Conservation (phyloP, 495 filamentous ascomycete species). For the Aspergillus asperescens region DNA sequence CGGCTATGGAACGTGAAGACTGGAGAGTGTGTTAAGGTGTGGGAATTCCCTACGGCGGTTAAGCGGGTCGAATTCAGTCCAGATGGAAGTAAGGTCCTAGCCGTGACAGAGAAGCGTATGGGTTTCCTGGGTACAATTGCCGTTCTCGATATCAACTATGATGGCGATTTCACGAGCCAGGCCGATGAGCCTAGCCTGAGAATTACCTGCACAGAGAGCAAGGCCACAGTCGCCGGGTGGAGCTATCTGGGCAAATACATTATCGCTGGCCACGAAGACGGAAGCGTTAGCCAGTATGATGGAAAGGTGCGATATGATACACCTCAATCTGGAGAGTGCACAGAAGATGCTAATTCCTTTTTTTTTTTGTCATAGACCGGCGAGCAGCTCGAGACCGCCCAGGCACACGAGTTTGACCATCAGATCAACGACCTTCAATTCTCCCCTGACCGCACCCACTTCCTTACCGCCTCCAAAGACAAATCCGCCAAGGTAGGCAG, state of each 20-base stretch:
- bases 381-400: constrained; percentile 70
- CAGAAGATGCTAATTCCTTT: constrained; percentile 7
- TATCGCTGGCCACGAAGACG: constrained; percentile 96
- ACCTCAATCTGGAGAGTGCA: not conserved
- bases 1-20: constrained; percentile 94
- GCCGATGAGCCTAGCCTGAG: constrained; percentile 70
- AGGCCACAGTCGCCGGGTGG: constrained; percentile 95
- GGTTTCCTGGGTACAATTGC: constrained; percentile 89
- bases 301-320: constrained; percentile 58
- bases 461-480: constrained; percentile 96
- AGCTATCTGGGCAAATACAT: constrained; percentile 89
- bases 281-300: constrained; percentile 89
- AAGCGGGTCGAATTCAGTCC: constrained; percentile 95
- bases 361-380: constrained; percentile 52
- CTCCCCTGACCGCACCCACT: constrained; percentile 88
- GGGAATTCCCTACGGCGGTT: constrained; percentile 93
- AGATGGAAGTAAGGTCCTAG: constrained; percentile 81
- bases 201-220: constrained; percentile 89
- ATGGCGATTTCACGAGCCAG: constrained; percentile 59
- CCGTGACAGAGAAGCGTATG: constrained; percentile 97
- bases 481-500: constrained; percentile 82
- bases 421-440: constrained; percentile 93
- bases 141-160: constrained; percentile 76
- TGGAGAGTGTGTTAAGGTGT: constrained; percentile 87
- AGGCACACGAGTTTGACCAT: constrained; percentile 75